Conservation (phyloP, 257 asterid genomes). For the Solanum clarkiae region DNA sequence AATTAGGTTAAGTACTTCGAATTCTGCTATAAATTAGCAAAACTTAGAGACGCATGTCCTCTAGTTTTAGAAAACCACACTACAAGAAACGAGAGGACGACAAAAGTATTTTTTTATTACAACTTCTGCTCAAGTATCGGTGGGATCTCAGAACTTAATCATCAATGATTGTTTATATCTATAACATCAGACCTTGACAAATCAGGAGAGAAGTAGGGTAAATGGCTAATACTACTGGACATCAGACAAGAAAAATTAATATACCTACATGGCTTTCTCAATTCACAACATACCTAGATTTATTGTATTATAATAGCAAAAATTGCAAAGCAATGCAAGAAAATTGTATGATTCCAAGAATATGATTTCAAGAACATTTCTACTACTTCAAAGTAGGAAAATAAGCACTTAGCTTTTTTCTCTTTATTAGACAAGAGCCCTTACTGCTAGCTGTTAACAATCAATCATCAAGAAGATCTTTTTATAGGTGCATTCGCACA, state of each 20-base stretch:
- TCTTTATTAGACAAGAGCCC: not conserved
- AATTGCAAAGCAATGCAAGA: not conserved
- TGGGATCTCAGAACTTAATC: not conserved
- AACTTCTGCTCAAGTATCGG: not conserved
- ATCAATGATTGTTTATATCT: not conserved
- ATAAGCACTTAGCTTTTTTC: not conserved
- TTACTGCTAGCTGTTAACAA: not conserved
- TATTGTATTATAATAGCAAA: not conserved
- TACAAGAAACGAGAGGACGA: not conserved
- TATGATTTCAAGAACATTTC: not conserved
- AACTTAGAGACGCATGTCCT: not conserved
- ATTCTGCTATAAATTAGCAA: not conserved
- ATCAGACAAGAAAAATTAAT: not conserved
- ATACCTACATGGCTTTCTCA: not conserved
- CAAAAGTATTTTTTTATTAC: not conserved
- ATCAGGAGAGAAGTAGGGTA: not conserved
- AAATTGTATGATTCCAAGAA: not conserved
- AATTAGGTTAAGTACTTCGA: not conserved
- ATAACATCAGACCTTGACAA: not conserved
- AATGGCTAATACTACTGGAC: not conserved
- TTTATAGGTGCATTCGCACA: not conserved
- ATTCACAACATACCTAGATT: not conserved
- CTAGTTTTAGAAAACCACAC: not conserved
- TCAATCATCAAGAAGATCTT: not conserved
- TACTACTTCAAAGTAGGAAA: not conserved